Percentiles rank a stretch among this genome's conserved stretches.
Evolutionary conservation across 2,329 filamentous ascomycete genomes (phyloP).

Genomic region (Aspergillus ibericus): DNA sequence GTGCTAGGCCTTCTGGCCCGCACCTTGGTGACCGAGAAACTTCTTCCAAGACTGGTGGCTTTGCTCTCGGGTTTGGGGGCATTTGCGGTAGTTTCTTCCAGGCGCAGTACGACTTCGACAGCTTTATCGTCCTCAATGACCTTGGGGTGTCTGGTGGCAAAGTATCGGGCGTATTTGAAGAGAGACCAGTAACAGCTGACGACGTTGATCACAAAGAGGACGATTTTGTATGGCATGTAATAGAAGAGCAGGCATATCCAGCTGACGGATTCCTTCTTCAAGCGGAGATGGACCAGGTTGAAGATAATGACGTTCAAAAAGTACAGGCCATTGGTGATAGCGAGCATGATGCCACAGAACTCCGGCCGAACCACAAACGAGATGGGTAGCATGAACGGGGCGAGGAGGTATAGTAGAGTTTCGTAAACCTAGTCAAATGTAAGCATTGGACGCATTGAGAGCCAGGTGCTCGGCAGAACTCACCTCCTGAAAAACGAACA

Average conservation of each 20-base stretch:
- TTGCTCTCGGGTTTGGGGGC: neutral
- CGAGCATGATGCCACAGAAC: constrained; percentile 44
- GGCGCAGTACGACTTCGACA: constrained; percentile 30
- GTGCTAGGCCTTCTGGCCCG: neutral
- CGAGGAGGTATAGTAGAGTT: constrained; percentile 48
- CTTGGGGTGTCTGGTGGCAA: constrained; percentile 50
- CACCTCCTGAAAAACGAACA: constrained; percentile 52
- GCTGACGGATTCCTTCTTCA: constrained; percentile 46
- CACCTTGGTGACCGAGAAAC: constrained; percentile 10
- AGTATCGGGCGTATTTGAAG: constrained; percentile 49
- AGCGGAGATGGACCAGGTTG: constrained; percentile 51
- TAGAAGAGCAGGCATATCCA: constrained; percentile 42
- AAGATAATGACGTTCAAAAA: constrained; percentile 48
- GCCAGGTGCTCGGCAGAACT: neutral
- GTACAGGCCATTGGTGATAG: constrained; percentile 44
- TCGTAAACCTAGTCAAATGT: constrained; percentile 40
- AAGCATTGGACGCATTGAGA: constrained; percentile 17
- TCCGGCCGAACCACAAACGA: constrained; percentile 45
- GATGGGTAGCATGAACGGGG: constrained; percentile 49
- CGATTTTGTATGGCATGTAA: constrained; percentile 49
- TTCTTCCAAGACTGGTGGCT: constrained; percentile 1
- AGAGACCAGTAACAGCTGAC: constrained; percentile 43
- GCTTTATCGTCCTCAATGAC: constrained; percentile 51
- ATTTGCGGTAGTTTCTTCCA: constrained; percentile 15
- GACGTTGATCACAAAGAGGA: constrained; percentile 49